Base-by-base conservation (phyloP, 1,284 basidiomycete species). In the Mycosarcoma maydis region DNA sequence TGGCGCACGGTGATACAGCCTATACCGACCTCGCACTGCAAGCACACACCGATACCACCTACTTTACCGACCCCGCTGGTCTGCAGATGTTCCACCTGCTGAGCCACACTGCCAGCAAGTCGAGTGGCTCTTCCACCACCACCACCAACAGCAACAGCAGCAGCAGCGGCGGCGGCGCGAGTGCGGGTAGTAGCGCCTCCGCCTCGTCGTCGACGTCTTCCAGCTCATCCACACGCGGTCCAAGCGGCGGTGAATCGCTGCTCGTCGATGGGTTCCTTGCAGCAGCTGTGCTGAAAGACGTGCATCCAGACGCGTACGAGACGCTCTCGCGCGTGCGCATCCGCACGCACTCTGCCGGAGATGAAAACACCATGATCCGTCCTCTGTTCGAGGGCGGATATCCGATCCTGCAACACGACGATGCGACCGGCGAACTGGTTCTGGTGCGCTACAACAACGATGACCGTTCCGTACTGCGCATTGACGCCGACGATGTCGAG, bases 391-490 rank as follows among this genome's bases (percentile, higher is more conserved):
- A 60, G 24, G 43, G 43, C 9, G 76, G 76, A 10, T 76, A 77
- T 29, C 75, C 78, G 2, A 76, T 80, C 46, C 47, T 80, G 1
- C 58, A 78, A 24, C 90, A 92, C 75, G 74, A 77, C 39, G 56
- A 60, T 2, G 58, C 82, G 3, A 86, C 86, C 6, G 88, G 88
- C 0, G 87, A 89, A 50, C 85, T 98, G 0, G 82, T 85, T 1
- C 89, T 92, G 67, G 89, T 97, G 13, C 84, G 94, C 37, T 98
- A 94, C 91, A 98, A 98, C 80, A 95, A 94, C 62, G 92, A 95
- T 74, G 95, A 98, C 82, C 85, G 95, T 42, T 69, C 62, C 20
- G 66, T 70, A 0, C 52, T 80, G 5, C 52, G 62, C 19, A 26
- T 67, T 20, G 40, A 39, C 17, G 47, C 36, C 3, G 59, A 61